phyloP scores from a whole-genome alignment of 2,329 filamentous ascomycete species.

The Cladophialophora carrionii region DNA sequence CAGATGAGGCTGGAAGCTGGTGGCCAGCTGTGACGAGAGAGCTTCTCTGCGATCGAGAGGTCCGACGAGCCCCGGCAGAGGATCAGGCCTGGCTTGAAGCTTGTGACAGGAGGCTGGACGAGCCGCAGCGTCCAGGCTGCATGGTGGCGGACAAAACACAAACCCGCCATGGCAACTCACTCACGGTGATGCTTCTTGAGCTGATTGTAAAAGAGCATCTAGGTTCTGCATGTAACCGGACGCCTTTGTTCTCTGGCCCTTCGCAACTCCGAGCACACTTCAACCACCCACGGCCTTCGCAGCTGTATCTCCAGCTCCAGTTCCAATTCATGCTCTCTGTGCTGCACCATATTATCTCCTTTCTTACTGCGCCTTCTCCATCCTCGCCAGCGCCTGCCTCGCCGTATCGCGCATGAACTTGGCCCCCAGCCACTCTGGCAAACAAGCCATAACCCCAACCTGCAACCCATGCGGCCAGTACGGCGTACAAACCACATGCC shows the following conservation, averaged over 20 bases:
- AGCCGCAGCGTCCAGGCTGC: neutral
- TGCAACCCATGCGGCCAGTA: slow-evolving; percentile 9
- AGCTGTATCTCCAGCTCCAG: neutral
- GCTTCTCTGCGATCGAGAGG: neutral
- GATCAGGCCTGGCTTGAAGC: neutral
- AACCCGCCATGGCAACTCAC: neutral
- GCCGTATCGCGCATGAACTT: slow-evolving; percentile 1
- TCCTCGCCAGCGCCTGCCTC: neutral
- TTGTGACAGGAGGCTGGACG: neutral
- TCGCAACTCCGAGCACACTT: neutral
- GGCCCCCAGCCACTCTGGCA: neutral
- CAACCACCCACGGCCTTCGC: neutral
- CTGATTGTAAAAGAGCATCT: neutral
- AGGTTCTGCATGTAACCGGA: neutral
- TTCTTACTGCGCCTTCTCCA: neutral
- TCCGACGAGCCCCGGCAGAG: neutral
- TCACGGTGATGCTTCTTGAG: neutral
- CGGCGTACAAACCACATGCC: neutral
- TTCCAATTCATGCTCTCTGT: neutral
- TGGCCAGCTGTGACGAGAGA: neutral
- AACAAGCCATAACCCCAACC: neutral
- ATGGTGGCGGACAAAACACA: neutral
- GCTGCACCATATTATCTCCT: neutral
- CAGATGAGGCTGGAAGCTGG: neutral
- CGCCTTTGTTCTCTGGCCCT: neutral